Evolutionary conservation across 2,329 filamentous ascomycete genomes (phyloP).

Genomic region (Piedraia hortae): DNA sequence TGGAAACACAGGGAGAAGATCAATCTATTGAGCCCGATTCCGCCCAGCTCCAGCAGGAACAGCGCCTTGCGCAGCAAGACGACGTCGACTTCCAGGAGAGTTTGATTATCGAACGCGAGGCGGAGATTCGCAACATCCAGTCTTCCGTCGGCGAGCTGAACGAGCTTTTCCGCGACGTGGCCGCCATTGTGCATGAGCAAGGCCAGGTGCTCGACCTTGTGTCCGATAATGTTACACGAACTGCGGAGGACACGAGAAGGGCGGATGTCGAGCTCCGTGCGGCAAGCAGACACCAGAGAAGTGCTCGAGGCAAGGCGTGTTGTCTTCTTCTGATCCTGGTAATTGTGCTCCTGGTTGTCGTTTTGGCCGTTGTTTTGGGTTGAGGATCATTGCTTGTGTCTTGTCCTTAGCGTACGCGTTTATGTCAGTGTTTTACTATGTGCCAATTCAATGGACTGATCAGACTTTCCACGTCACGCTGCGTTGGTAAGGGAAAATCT

Average conservation of each 20-base stretch:
- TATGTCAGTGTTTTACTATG: no score
- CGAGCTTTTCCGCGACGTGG: constrained; percentile 91
- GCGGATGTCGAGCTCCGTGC: constrained; percentile 66
- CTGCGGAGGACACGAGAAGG: constrained; percentile 53
- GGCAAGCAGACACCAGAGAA: constrained; percentile 81
- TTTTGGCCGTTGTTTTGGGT: constrained; percentile 61
- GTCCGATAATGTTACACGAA: constrained; percentile 61
- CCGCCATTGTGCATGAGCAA: constrained; percentile 86
- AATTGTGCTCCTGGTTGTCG: constrained; percentile 66
- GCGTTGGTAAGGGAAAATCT: no score
- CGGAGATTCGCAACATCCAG: constrained; percentile 92
- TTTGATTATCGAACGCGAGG: constrained; percentile 83
- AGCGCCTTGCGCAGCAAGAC: constrained; percentile 63
- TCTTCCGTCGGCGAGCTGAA: constrained; percentile 88
- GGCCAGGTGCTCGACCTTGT: constrained; percentile 72
- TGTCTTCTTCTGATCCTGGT: constrained; percentile 70
- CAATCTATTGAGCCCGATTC: constrained; percentile 22
- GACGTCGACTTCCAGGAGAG: constrained; percentile 96
- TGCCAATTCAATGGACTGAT: no score
- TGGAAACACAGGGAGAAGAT: constrained; percentile 27
- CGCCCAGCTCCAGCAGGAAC: constrained; percentile 29
- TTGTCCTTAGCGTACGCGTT: no score
- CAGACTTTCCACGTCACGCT: no score
- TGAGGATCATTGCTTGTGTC: constrained; percentile 13
- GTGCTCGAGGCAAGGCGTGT: constrained; percentile 79